Evolutionary conservation across 1,284 basidiomycete genomes (phyloP).

Genomic region (Melampsora larici-populina): DNA sequence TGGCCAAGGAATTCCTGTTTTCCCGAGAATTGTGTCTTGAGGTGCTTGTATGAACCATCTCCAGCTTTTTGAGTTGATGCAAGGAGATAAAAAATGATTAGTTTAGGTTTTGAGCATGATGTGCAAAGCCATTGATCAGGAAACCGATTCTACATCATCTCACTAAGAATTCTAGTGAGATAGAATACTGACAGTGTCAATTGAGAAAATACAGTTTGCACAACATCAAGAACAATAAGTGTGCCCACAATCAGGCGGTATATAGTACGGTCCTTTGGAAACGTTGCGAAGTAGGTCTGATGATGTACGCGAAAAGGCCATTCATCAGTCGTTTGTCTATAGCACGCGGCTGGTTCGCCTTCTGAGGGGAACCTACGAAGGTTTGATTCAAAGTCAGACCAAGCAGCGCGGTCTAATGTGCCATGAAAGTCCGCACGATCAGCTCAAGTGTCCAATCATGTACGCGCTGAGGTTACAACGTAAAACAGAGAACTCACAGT

Average conservation of each 20-base stretch:
- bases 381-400: conserved; percentile 34
- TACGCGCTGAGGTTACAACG: background rate
- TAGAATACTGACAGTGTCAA: conserved; percentile 22
- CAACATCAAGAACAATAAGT: conserved; percentile 22
- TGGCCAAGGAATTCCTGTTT: conserved; percentile 17
- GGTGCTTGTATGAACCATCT: too few relatives aligned
- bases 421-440: background rate
- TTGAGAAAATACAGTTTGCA: conserved; percentile 28
- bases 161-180: background rate
- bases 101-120: too few relatives aligned
- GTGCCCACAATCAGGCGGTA: conserved; percentile 23
- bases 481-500: conserved; percentile 5
- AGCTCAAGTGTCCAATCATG: background rate
- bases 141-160: too few relatives aligned
- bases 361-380: background rate
- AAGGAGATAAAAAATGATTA: too few relatives aligned
- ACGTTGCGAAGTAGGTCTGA: conserved; percentile 36
- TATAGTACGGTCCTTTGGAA: conserved; percentile 28
- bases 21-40: too few relatives aligned
- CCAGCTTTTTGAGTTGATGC: too few relatives aligned
- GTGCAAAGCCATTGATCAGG: too few relatives aligned
- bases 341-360: too few relatives aligned
- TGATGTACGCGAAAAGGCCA: background rate
- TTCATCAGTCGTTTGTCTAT: background rate
- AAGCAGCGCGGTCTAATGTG: conserved; percentile 22